Percentiles rank a stretch among this genome's conserved stretches.
Evolutionary conservation across 495 filamentous ascomycete species (phyloP).

Genomic region (Xylaria palmicola): DNA sequence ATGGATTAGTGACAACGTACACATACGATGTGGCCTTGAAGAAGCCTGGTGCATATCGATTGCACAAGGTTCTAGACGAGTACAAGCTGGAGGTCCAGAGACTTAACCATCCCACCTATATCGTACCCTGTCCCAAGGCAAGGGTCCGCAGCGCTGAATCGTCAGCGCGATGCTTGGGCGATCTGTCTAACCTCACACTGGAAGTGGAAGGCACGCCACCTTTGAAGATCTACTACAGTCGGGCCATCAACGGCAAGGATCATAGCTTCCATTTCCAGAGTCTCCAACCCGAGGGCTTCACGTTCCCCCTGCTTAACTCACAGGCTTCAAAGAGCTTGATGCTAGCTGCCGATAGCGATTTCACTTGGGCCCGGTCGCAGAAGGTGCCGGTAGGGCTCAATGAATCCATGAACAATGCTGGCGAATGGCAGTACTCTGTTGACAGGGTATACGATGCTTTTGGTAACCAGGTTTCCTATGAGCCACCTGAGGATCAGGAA

Average conservation of each 20-base stretch:
- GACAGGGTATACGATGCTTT: slow-evolving; percentile 89
- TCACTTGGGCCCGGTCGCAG: slow-evolving; percentile 78
- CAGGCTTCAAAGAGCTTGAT: slow-evolving; percentile 55
- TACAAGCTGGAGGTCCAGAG: slow-evolving; percentile 89
- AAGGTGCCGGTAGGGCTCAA: slow-evolving; percentile 77
- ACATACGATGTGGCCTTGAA: slow-evolving; percentile 63
- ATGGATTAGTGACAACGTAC: slow-evolving; percentile 50
- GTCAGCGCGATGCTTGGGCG: slow-evolving; percentile 71
- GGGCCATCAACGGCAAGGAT: slow-evolving; percentile 72
- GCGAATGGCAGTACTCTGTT: slow-evolving; percentile 83
- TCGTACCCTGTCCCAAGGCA: slow-evolving; percentile 81
- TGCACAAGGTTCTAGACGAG: slow-evolving; percentile 83
- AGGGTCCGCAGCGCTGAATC: slow-evolving; percentile 60
- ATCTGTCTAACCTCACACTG: slow-evolving; percentile 79
- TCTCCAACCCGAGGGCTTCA: slow-evolving; percentile 83
- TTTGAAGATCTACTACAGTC: slow-evolving; percentile 87
- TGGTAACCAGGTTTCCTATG: slow-evolving; percentile 83
- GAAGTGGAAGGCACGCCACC: slow-evolving; percentile 87
- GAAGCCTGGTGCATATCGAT: slow-evolving; percentile 80
- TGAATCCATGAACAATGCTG: slow-evolving; percentile 74
- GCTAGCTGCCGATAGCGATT: slow-evolving; percentile 56
- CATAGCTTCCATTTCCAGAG: slow-evolving; percentile 80
- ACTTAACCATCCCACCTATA: slow-evolving; percentile 68
- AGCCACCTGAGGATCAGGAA: slow-evolving; percentile 63
- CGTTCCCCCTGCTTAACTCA: slow-evolving; percentile 66